These are phyloP conservation scores for Mycena crocata DNA, from an alignment of 768 basidiomycete species.

Conservation along the genomic window DNA sequence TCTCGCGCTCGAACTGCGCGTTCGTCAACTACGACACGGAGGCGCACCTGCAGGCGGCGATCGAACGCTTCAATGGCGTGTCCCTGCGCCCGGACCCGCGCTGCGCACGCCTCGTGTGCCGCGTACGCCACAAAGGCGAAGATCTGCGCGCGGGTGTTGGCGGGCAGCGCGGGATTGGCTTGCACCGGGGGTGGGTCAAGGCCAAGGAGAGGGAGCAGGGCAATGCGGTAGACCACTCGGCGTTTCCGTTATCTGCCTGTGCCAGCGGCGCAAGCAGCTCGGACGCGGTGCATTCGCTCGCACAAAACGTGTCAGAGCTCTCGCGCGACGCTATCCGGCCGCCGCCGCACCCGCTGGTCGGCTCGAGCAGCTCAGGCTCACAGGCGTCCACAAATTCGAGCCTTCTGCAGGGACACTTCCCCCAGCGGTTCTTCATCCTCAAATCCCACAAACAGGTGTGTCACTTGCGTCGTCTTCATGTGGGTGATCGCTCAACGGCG, in stretches of 20 bases:
- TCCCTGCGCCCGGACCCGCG: conserved; percentile 78
- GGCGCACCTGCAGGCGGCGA: conserved; percentile 70
- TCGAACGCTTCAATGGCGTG: conserved; percentile 76
- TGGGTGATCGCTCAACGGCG: conserved; percentile 57
- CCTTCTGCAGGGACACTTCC: conserved; percentile 84
- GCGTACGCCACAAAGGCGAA: conserved; percentile 82
- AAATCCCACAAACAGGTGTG: conserved; percentile 86
- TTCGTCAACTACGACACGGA: conserved; percentile 89
- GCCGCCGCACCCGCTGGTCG: conserved; percentile 27
- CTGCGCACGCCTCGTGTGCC: conserved; percentile 85
- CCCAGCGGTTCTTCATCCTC: conserved; percentile 91
- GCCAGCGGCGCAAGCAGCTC: conserved; percentile 44
- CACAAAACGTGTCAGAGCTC: background rate
- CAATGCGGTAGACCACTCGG: conserved; percentile 32
- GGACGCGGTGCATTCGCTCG: background rate
- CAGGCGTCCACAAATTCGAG: conserved; percentile 88
- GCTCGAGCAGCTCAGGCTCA: conserved; percentile 69
- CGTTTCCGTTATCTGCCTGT: conserved; percentile 37
- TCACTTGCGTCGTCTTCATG: conserved; percentile 32
- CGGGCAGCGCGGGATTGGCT: conserved; percentile 85
- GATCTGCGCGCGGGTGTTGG: conserved; percentile 92
- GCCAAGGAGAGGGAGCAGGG: conserved; percentile 56
- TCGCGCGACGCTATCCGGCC: background rate
- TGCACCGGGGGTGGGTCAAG: conserved; percentile 87
- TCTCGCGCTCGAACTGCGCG: conserved; percentile 90